Evolutionary conservation across 2,329 filamentous ascomycete species (phyloP), one percentile per base, ranked within the genome.

Genomic region (Claviceps fusiformis): DNA sequence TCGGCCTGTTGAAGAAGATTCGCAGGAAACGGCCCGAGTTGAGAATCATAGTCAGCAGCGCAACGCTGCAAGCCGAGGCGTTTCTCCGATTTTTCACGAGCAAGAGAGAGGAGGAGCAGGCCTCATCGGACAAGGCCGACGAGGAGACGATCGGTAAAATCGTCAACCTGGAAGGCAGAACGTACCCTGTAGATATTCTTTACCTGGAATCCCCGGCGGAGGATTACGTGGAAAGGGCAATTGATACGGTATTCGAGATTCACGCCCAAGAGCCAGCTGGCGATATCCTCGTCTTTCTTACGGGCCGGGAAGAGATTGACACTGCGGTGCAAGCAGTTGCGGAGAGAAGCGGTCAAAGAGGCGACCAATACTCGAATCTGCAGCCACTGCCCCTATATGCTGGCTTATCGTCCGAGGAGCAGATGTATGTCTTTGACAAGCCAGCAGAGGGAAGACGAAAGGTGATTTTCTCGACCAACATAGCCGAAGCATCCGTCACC

Each of bases 401-500:
- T 5, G 93, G 92, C 2, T 78, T 97, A 6, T 82, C 89, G 2
- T 89, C 86, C 9, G 91, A 96, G 60, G 85, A 96, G 64, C 93
- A 97, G 66, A 92, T 95, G 82, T 91, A 91, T 60, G 86, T 97
- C 45, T 97, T 97, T 66, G 89, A 95, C 62, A 83, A 86, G 54
- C 75, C 90, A 2, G 83, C 88, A 0, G 83, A 88, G 58, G 85
- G 91, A 57, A 91, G 85, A 1, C 81, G 93, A 46, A 97, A 97
- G 66, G 87, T 96, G 44, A 87, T 98, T 41, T 85, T 96, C 60
- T 86, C 89, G 4, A 97, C 93, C 56, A 97, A 97, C 66, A 96
- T 97, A 60, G 90, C 93, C 13, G 93, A 98, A 73, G 92, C 93
- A 5, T 95, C 89, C 1, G 86, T 98, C 47, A 97, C 93, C 17